Percentiles rank a stretch among this genome's conserved stretches.
phyloP scores from a whole-genome alignment of 768 basidiomycete genomes.

The Auricularia cornea region DNA sequence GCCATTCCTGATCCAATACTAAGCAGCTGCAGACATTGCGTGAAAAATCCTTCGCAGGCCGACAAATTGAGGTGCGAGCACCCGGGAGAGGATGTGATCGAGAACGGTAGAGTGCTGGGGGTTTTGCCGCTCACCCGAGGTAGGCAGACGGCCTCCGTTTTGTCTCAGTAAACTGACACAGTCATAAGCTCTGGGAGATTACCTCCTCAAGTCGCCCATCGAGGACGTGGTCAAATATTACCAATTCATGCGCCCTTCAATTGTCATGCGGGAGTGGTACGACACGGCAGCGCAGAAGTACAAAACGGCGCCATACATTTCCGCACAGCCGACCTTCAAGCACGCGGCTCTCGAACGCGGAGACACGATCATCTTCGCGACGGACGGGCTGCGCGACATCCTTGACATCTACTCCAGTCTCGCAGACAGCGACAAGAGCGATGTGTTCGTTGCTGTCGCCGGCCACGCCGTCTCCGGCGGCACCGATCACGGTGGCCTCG shows the following conservation, averaged over 20 bases:
- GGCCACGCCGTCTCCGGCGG: neutral
- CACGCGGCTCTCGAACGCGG: neutral
- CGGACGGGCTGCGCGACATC: neutral
- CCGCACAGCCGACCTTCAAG: neutral
- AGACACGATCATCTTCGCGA: neutral
- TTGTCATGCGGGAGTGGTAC: neutral
- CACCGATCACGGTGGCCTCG: neutral
- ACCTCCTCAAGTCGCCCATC: neutral
- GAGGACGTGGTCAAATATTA: neutral
- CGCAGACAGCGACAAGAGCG: neutral
- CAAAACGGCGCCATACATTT: neutral
- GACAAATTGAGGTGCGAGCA: neutral
- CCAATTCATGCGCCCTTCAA: neutral
- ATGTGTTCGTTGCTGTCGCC: neutral
- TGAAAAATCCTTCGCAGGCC: neutral
- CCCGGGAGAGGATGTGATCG: neutral
- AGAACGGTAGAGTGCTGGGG: neutral
- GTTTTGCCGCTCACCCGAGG: neutral
- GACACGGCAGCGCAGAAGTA: neutral
- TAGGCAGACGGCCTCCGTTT: no score
- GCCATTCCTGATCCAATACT: neutral
- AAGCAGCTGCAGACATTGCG: neutral
- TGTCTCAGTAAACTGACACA: no score
- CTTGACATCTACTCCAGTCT: neutral
- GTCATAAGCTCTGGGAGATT: neutral